These are phyloP conservation scores for Aphanocladium album DNA, from an alignment of 2,329 filamentous ascomycete species.

Conservation along the genomic window DNA sequence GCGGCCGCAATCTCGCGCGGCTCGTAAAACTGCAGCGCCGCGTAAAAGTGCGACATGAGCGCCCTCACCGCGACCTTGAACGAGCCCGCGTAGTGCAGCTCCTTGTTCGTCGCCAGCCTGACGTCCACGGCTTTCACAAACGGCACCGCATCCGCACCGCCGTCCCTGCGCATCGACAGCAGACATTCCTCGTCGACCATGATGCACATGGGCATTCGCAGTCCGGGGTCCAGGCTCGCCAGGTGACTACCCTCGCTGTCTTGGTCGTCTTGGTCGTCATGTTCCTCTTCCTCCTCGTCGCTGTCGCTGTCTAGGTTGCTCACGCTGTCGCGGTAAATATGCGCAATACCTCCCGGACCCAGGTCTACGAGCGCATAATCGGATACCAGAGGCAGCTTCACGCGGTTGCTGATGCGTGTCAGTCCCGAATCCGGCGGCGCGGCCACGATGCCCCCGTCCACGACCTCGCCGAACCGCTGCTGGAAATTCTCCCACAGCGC, in stretches of 20 bases:
- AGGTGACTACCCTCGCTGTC: not conserved
- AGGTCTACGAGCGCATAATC: not conserved
- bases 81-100: not conserved
- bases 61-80: not conserved
- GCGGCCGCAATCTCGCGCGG: not conserved
- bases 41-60: not conserved
- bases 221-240: not conserved
- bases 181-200: slow-evolving; percentile 6
- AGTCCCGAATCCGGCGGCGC: not conserved
- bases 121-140: slow-evolving; percentile 4
- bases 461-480: not conserved
- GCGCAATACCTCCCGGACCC: not conserved
- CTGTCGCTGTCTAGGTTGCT: not conserved
- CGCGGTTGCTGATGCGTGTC: not conserved
- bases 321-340: not conserved
- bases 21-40: slow-evolving; percentile 2
- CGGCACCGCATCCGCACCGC: not conserved
- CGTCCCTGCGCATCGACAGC: not conserved
- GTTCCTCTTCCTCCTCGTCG: not conserved
- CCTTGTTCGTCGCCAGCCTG: not conserved
- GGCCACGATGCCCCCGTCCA: not conserved
- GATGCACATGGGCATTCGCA: slow-evolving; percentile 7
- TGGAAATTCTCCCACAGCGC: not conserved
- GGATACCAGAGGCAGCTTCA: not conserved
- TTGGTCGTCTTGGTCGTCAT: not conserved